Conservation (phyloP, 169 alveolate species). For the Eimeria tenella region DNA sequence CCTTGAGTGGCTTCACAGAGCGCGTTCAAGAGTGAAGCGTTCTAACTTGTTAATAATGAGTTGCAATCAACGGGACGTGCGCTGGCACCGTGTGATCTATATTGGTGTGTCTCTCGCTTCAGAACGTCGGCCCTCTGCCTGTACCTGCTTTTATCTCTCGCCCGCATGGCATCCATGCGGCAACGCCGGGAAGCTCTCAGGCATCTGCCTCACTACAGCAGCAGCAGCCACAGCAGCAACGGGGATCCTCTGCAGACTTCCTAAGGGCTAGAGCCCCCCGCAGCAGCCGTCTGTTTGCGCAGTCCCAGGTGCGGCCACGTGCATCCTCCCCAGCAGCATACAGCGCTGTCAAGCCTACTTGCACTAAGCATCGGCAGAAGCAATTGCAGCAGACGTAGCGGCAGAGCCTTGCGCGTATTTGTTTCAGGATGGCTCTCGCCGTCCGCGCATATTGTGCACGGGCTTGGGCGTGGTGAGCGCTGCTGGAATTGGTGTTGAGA, state of each 20-base stretch:
- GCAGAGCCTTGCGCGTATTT: not conserved
- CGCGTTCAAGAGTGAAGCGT: too few relatives aligned
- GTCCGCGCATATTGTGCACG: conserved; percentile 85
- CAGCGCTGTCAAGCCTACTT: too few relatives aligned
- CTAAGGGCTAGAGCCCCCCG: not conserved
- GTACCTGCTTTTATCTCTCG: conserved; percentile 4
- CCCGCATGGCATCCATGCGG: not conserved
- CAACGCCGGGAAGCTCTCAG: not conserved
- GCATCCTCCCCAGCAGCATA: not conserved
- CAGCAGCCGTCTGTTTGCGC: conserved; percentile 42
- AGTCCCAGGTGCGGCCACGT: not conserved
- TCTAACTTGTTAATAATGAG: too few relatives aligned
- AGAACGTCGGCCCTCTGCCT: not conserved
- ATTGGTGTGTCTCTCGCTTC: not conserved
- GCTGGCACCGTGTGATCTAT: not conserved
- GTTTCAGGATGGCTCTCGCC: not conserved
- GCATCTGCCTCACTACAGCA: not conserved
- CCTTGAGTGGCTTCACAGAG: too few relatives aligned
- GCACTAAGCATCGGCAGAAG: not conserved
- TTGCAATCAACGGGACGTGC: too few relatives aligned
- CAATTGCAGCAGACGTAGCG: not conserved
- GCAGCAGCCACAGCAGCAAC: conserved; percentile 49
- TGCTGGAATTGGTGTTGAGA: conserved; percentile 83
- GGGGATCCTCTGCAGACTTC: not conserved
- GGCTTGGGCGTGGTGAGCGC: conserved; percentile 86